phyloP scores from a whole-genome alignment of 1,139 yeast species.

The Arxiozyma telluris region DNA sequence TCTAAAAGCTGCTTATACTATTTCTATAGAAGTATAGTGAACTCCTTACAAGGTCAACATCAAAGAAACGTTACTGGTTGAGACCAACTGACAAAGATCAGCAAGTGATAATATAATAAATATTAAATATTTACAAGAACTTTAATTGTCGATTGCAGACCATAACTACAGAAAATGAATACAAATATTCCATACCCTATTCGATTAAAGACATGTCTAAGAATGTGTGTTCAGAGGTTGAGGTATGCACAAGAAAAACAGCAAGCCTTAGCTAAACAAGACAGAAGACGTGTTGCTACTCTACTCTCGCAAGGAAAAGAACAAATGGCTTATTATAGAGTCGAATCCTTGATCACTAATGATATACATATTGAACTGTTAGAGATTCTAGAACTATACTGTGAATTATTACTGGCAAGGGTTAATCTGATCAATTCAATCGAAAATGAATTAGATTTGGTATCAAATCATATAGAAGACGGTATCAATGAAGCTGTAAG shows the following conservation, averaged over 20 bases:
- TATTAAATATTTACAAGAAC: background rate
- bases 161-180: background rate
- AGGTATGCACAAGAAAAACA: conserved; percentile 77
- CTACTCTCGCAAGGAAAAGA: conserved; percentile 63
- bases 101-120: background rate
- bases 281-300: conserved; percentile 64
- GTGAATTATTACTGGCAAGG: conserved; percentile 75
- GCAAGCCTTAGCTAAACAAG: conserved; percentile 72
- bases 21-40: too few relatives aligned
- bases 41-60: too few relatives aligned
- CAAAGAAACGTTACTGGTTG: too few relatives aligned
- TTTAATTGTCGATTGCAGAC: too few relatives aligned
- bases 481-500: conserved; percentile 57
- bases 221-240: conserved; percentile 74
- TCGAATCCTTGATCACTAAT: conserved; percentile 77
- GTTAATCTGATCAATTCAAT: conserved; percentile 40
- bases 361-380: conserved; percentile 75
- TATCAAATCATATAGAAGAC: conserved; percentile 25
- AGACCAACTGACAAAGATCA: too few relatives aligned
- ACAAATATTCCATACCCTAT: conserved; percentile 10
- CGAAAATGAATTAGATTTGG: conserved; percentile 28
- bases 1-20: too few relatives aligned
- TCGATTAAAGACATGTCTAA: conserved; percentile 59
- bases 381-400: conserved; percentile 72
- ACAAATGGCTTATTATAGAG: conserved; percentile 74